Percentiles rank a stretch among this genome's conserved stretches.
Evolutionary conservation across 1,139 yeast genomes (phyloP).

Genomic region (Pneumocystis carinii): DNA sequence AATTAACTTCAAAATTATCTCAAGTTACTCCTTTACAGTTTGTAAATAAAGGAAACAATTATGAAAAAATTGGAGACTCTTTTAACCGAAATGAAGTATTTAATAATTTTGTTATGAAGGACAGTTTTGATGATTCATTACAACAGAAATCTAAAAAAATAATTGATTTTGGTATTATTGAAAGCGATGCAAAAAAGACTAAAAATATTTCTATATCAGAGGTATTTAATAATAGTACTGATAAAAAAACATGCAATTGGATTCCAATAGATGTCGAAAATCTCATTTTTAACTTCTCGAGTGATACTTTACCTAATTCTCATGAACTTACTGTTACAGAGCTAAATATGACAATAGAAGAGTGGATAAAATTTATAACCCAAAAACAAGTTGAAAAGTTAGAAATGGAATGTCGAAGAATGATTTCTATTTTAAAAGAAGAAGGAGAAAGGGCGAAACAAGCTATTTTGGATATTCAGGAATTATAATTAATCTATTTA

Average conservation of each 20-base stretch:
- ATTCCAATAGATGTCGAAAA: conserved; percentile 12
- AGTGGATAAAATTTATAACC: conserved; percentile 47
- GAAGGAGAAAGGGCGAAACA: conserved; percentile 19
- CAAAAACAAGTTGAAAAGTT: conserved; percentile 22
- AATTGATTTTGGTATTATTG: neutral
- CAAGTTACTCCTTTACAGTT: neutral
- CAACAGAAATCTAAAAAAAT: neutral
- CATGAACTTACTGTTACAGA: conserved; percentile 41
- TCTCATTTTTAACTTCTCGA: conserved; percentile 30
- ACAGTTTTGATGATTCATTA: neutral
- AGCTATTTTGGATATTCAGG: conserved; percentile 1
- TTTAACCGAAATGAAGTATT: neutral
- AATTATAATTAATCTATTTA: neutral
- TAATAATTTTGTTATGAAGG: neutral
- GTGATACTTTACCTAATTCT: conserved; percentile 32
- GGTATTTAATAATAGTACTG: neutral
- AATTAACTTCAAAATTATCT: neutral
- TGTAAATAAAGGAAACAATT: neutral
- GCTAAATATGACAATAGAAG: conserved; percentile 49
- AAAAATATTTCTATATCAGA: neutral
- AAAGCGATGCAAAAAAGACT: neutral
- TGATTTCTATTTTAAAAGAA: conserved; percentile 20
- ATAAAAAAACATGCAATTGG: neutral
- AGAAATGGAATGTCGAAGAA: conserved; percentile 22
- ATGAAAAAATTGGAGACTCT: neutral